Base-by-base conservation (phyloP, 2,329 filamentous ascomycete species). In the Fusarium continuum region DNA sequence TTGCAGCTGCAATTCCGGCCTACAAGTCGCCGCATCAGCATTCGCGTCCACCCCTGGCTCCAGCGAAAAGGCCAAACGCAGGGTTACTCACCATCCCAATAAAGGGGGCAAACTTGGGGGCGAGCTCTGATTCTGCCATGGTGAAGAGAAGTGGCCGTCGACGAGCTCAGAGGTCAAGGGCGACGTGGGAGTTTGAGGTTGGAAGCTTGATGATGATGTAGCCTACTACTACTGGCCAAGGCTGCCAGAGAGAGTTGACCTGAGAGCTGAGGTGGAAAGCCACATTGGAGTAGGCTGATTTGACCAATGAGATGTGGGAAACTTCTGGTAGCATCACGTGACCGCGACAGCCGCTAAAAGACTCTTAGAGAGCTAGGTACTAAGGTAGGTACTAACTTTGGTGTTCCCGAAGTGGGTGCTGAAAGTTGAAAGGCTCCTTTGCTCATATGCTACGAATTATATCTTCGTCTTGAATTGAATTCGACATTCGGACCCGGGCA, bases 41-140 rank as follows among this genome's bases (percentile, higher is more conserved):
- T 56, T 52, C 61, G 58, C 59, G 64, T 61, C 46, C 52, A 40
- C 39, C 51, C 34, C 38, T 36, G 35, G 25, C 38, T 52, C 41
- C 43, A 50, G 26, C 20, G 11, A 54, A 43, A 51, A 40, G 47
- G 43, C 41, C 45, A 45, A 49, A 25, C 16, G 36, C 11, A 34
- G 23, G 17, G 13, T 31, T 51, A 80, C 88, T 79, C 82, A 93
- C 91, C 90, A 94, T 92, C 82, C 91, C 91, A 76, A 94, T 85
- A 82, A 94, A 95, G 71, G 91, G 91, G 80, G 91, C 91, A 76
- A 93, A 94, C 79, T 91, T 91, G 71, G 91, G 91, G 57, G 89
- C 82, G 62, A 87, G 78, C 68, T 88, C 86, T 68, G 84, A 71
- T 51, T 75, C 81, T 57, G 77, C 79, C 85, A 87, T 87, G 62